Conservation (phyloP, 305 asterid genomes). For the Fraxinus paxiana region DNA sequence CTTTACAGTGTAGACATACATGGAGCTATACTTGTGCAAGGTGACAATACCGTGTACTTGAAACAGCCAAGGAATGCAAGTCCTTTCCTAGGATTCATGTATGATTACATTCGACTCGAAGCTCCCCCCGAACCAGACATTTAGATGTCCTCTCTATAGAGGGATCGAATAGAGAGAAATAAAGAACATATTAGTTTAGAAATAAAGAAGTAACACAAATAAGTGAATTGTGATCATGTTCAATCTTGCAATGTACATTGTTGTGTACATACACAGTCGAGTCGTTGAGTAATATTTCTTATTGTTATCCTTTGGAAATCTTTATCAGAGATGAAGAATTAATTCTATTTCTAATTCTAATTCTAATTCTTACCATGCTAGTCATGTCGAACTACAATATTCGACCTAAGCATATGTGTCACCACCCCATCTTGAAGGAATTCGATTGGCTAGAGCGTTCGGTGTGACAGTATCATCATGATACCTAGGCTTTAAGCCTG, state of each 20-base stretch:
- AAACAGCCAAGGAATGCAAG: conserved; percentile 36
- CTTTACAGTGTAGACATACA: conserved; percentile 57
- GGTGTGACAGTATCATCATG: not conserved
- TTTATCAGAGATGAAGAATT: not conserved
- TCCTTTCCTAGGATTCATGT: conserved; percentile 44
- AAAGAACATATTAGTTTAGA: not conserved
- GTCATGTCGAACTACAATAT: too few relatives aligned
- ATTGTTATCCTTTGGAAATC: not conserved
- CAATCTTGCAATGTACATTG: not conserved
- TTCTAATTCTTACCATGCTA: too few relatives aligned
- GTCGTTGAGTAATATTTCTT: not conserved
- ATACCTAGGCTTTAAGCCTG: not conserved
- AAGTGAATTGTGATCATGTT: not conserved
- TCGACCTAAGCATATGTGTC: not conserved
- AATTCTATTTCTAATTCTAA: not conserved
- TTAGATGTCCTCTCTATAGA: not conserved
- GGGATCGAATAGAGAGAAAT: not conserved
- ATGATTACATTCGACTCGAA: conserved; percentile 45
- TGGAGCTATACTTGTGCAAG: conserved; percentile 46
- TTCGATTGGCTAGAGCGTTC: not conserved
- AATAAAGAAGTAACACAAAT: not conserved
- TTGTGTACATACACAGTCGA: not conserved
- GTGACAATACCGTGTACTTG: conserved; percentile 50
- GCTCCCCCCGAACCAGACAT: conserved; percentile 29
- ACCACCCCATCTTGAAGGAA: not conserved